Evolutionary conservation across 2,329 filamentous ascomycete genomes (phyloP).

Genomic region (Nothophaeocryptopus gaeumannii): DNA sequence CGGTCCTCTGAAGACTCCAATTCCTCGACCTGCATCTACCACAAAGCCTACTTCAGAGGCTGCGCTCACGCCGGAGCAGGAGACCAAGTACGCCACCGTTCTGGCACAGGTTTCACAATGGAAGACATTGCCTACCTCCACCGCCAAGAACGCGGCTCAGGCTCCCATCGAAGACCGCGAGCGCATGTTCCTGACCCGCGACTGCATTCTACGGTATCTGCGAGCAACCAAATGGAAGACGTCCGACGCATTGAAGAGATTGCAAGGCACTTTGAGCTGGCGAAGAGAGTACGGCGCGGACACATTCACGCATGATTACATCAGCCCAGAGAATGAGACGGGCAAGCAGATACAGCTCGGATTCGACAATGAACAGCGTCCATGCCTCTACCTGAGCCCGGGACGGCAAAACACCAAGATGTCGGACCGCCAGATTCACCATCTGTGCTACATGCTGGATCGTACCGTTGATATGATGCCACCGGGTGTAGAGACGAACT

Average conservation of each 20-base stretch:
- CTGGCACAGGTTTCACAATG: slow-evolving; percentile 68
- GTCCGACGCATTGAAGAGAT: slow-evolving; percentile 70
- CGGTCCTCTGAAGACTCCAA: slow-evolving; percentile 34
- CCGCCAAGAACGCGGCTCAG: slow-evolving; percentile 55
- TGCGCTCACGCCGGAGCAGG: slow-evolving; percentile 70
- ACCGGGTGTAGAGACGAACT: slow-evolving; percentile 79
- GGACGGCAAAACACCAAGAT: slow-evolving; percentile 89
- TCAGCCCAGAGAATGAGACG: slow-evolving; percentile 90
- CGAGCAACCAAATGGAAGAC: slow-evolving; percentile 89
- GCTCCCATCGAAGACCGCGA: slow-evolving; percentile 74
- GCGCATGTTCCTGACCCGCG: slow-evolving; percentile 83
- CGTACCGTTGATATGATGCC: slow-evolving; percentile 83
- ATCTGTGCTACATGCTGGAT: slow-evolving; percentile 95
- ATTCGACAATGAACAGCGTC: slow-evolving; percentile 80
- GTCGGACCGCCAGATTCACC: slow-evolving; percentile 82
- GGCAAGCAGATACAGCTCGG: slow-evolving; percentile 91
- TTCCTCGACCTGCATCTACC: slow-evolving; percentile 40
- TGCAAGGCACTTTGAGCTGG: slow-evolving; percentile 80
- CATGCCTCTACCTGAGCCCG: slow-evolving; percentile 87
- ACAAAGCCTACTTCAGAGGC: slow-evolving; percentile 56
- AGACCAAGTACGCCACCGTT: slow-evolving; percentile 75
- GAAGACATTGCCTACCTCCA: slow-evolving; percentile 65
- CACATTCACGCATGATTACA: slow-evolving; percentile 77
- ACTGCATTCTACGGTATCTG: slow-evolving; percentile 89
- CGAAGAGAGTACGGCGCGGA: slow-evolving; percentile 84